Percentiles rank a stretch among this genome's conserved stretches.
These are phyloP conservation scores for Oemleria cerasiformis DNA, from an alignment of 306 rosid species.

Conservation along the genomic window DNA sequence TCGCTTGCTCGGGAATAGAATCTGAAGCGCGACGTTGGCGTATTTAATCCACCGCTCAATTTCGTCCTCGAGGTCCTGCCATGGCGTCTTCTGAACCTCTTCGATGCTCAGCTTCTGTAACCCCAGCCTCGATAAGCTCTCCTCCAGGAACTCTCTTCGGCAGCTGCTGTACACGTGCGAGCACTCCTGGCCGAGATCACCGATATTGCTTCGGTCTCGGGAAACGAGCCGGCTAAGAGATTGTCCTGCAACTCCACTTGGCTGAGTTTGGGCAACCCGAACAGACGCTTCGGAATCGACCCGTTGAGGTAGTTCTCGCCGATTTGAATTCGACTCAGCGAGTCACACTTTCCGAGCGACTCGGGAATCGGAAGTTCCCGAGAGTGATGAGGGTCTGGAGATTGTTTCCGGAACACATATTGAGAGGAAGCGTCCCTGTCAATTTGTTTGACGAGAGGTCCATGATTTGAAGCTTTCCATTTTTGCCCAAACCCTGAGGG, in stretches of 20 bases:
- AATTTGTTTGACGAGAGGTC: conserved; percentile 88
- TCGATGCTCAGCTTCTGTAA: too few species aligned
- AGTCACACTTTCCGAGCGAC: conserved; percentile 63
- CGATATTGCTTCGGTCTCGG: conserved; percentile 45
- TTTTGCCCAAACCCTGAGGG: conserved; percentile 72
- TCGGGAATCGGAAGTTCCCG: conserved; percentile 82
- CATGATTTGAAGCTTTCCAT: conserved; percentile 59
- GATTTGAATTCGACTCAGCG: conserved; percentile 76
- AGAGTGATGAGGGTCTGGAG: conserved; percentile 76
- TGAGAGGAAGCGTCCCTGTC: conserved; percentile 75
- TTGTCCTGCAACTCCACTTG: conserved; percentile 91
- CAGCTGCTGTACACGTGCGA: too few species aligned
- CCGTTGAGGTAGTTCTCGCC: conserved; percentile 86
- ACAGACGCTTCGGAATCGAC: conserved; percentile 78
- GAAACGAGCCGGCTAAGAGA: conserved; percentile 60
- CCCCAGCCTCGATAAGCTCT: too few species aligned
- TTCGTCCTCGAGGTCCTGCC: too few species aligned
- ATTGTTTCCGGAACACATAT: conserved; percentile 67
- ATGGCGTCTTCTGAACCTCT: too few species aligned
- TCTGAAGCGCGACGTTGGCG: too few species aligned
- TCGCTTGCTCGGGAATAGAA: too few species aligned
- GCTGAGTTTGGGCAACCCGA: conserved; percentile 61
- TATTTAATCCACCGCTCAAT: too few species aligned
- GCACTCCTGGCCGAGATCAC: conserved; percentile 72
- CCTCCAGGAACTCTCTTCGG: too few species aligned